Percentiles rank a stretch among this genome's conserved stretches.
phyloP scores from a whole-genome alignment of 768 basidiomycete genomes.

The Lactifluus rugatus region DNA sequence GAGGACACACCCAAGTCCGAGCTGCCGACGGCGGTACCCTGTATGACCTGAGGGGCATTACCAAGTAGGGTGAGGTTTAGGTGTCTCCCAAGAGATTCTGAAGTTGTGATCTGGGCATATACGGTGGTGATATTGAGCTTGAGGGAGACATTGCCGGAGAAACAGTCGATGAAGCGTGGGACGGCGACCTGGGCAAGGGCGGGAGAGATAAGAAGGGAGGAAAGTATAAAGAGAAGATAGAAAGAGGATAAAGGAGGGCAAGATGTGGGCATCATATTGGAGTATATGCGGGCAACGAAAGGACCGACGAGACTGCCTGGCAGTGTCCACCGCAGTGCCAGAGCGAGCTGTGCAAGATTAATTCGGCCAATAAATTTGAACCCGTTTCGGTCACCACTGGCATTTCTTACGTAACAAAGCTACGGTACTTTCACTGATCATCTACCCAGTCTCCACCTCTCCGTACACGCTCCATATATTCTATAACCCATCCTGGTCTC shows the following conservation, averaged over 20 bases:
- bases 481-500: constrained; percentile 10
- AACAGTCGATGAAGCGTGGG: constrained; percentile 61
- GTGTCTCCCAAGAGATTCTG: constrained; percentile 33
- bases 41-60: constrained; percentile 44
- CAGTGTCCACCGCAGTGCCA: too few relatives aligned
- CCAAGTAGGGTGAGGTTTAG: constrained; percentile 73
- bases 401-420: background rate
- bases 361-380: background rate
- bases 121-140: constrained; percentile 61
- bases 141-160: constrained; percentile 39
- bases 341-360: too few relatives aligned
- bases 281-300: background rate
- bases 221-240: background rate
- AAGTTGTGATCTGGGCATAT: constrained; percentile 58
- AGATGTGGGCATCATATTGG: background rate
- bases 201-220: constrained; percentile 17
- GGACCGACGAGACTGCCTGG: too few relatives aligned
- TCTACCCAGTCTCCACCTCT: constrained; percentile 18
- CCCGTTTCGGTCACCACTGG: background rate
- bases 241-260: background rate
- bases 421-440: background rate
- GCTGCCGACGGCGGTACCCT: constrained; percentile 49
- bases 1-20: constrained; percentile 51
- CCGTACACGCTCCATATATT: constrained; percentile 12
- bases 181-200: constrained; percentile 14